phyloP scores from a whole-genome alignment of 495 filamentous ascomycete genomes.

The Aspergillus hancockii region DNA sequence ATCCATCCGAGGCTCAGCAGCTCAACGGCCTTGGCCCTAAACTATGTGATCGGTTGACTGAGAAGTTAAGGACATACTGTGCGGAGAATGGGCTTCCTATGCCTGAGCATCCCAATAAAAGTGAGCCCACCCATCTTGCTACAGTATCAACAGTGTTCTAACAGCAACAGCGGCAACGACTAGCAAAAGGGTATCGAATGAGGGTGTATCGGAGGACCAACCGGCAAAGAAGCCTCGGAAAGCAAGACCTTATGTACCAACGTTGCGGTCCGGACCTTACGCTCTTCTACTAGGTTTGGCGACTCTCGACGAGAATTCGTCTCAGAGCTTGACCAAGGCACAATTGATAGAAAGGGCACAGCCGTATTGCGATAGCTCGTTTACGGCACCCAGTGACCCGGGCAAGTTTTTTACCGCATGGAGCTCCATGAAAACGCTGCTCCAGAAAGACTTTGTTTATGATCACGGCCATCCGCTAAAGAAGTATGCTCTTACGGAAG shows the following conservation, averaged over 20 bases:
- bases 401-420: conserved; percentile 79
- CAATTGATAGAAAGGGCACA: conserved; percentile 71
- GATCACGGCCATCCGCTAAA: conserved; percentile 67
- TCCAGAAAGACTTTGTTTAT: conserved; percentile 74
- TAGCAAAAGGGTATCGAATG: conserved; percentile 48
- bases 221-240: conserved; percentile 67
- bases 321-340: conserved; percentile 63
- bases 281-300: conserved; percentile 70
- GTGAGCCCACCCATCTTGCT: conserved; percentile 16
- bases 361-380: conserved; percentile 72
- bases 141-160: conserved; percentile 2
- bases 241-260: conserved; percentile 69
- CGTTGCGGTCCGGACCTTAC: conserved; percentile 71
- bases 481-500: conserved; percentile 72
- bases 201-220: conserved; percentile 35
- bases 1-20: conserved; percentile 73
- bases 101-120: conserved; percentile 56
- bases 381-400: conserved; percentile 66
- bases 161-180: conserved; percentile 18
- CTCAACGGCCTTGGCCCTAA: conserved; percentile 73
- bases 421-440: conserved; percentile 80
- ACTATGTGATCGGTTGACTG: conserved; percentile 68
- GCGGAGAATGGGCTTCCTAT: conserved; percentile 67
- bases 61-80: conserved; percentile 68
- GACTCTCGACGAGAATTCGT: conserved; percentile 54